Evolutionary conservation across 2,329 filamentous ascomycete genomes (phyloP), one percentile per base, ranked within the genome.

Genomic region (Elsinoe australis): DNA sequence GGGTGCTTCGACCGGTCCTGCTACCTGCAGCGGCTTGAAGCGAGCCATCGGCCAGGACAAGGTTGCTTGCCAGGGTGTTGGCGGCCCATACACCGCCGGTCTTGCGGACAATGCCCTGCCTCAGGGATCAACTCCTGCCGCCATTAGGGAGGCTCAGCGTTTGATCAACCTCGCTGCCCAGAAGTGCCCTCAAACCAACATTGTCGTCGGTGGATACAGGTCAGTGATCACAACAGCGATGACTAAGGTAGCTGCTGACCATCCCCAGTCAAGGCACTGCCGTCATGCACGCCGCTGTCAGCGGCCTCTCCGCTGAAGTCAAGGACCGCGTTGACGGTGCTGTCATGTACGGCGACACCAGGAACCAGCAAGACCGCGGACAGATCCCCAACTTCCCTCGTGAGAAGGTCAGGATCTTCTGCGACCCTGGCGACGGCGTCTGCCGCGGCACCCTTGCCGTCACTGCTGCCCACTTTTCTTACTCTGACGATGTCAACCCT

Each of bases 321-420:
- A 57, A 59, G 49, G 44, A 56, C 18, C 57, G 59, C 21, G 56
- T 68, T 47, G 62, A 62, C n/a, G 66, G 66, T 12, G 57, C 64
- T 1, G 65, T 67, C 22, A 56, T 67, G n/a, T 69, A 66, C 41
- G 66, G 67, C 10, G 64, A 69, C 55, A 68, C 66, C 3, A 58
- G 60, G 52, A 68, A 68, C 42, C 42, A 49, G 44, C 65, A 67
- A 55, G 64, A 66, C 45, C 45, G 50, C 24, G 64, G 66, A 9
- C 51, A 54, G 8, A 67, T 69, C 36, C 54, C 57, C 1, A 55
- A 55, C 38, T 68, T 63, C 44, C 63, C 66, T 17, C 39, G 39
- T 19, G 39, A 44, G 18, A 44, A 44, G 22, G 39, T 44, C 36
- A 57, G 56, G 48, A 53, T 57, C 34, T 61, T 58, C 51, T 63